A percentile compares a stretch with the other conserved stretches of the same genome.
Conservation (phyloP, 768 basidiomycete species). For the Tephrocybe sp. region DNA sequence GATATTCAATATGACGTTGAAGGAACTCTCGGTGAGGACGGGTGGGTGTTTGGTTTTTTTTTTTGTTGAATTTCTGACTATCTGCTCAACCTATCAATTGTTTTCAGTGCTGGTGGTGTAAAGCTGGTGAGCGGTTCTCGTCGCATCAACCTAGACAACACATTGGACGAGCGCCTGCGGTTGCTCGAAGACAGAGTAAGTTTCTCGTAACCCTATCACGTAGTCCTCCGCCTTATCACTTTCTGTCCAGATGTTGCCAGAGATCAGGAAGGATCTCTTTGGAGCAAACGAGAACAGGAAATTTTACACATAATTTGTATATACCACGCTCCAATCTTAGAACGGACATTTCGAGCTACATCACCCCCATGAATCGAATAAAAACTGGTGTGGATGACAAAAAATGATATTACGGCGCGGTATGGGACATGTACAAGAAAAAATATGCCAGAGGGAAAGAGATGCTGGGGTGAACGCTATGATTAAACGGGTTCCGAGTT, state of each 20-base stretch:
- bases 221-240: not conserved
- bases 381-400: too few species aligned
- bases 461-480: too few species aligned
- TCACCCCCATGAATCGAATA: too few species aligned
- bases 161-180: conserved; percentile 86
- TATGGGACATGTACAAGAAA: too few species aligned
- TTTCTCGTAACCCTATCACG: conserved; percentile 7
- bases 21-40: conserved; percentile 60
- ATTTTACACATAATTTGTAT: conserved; percentile 66
- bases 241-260: conserved; percentile 81
- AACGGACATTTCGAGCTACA: conserved; percentile 3
- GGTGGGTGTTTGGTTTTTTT: conserved; percentile 41
- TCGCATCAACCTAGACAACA: conserved; percentile 91
- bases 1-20: conserved; percentile 58
- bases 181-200: conserved; percentile 86
- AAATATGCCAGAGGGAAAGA: too few species aligned
- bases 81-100: not conserved
- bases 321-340: conserved; percentile 7
- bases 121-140: conserved; percentile 67
- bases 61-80: conserved; percentile 1
- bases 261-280: conserved; percentile 86
- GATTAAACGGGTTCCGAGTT: too few species aligned
- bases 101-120: conserved; percentile 79
- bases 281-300: conserved; percentile 90
- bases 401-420: too few species aligned